These are phyloP conservation scores for Curvularia sp. DNA, from an alignment of 2,329 filamentous ascomycete species.

Conservation along the genomic window DNA sequence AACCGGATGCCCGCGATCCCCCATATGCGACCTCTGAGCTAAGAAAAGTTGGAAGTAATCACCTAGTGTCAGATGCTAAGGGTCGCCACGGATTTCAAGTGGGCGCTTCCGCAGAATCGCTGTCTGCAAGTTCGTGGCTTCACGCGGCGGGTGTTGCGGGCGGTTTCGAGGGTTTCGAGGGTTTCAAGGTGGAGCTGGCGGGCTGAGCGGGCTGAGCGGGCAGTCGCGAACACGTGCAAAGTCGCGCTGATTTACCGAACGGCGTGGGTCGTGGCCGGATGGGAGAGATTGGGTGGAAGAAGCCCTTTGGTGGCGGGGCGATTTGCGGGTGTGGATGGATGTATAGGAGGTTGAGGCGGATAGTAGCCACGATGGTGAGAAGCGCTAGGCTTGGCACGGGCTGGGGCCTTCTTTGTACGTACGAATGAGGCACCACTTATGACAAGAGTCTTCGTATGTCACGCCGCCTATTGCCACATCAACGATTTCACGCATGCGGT, in stretches of 20 bases:
- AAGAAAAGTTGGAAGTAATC: constrained; percentile 42
- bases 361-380: constrained; percentile 27
- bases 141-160: constrained; percentile 46
- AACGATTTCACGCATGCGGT: constrained; percentile 4
- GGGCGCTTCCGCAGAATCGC: constrained; percentile 53
- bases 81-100: constrained; percentile 50
- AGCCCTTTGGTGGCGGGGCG: constrained; percentile 42
- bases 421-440: constrained; percentile 3
- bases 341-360: constrained; percentile 30
- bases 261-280: constrained; percentile 35
- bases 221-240: constrained; percentile 29
- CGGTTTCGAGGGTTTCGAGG: constrained; percentile 41
- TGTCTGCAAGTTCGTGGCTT: constrained; percentile 40
- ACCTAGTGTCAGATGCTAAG: constrained; percentile 52
- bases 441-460: constrained; percentile 5
- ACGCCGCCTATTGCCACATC: constrained; percentile 7
- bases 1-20: constrained; percentile 29
- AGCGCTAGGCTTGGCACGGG: constrained; percentile 30
- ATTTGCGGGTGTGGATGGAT: constrained; percentile 39
- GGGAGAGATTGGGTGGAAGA: constrained; percentile 31
- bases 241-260: constrained; percentile 37
- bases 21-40: constrained; percentile 33
- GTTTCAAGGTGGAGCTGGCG: constrained; percentile 30
- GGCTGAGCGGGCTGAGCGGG: constrained; percentile 17
- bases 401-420: constrained; percentile 21